Evolutionary conservation across 257 asterid genomes (phyloP), one percentile per base, ranked within the genome.

Genomic region (Scutellaria barbata): DNA sequence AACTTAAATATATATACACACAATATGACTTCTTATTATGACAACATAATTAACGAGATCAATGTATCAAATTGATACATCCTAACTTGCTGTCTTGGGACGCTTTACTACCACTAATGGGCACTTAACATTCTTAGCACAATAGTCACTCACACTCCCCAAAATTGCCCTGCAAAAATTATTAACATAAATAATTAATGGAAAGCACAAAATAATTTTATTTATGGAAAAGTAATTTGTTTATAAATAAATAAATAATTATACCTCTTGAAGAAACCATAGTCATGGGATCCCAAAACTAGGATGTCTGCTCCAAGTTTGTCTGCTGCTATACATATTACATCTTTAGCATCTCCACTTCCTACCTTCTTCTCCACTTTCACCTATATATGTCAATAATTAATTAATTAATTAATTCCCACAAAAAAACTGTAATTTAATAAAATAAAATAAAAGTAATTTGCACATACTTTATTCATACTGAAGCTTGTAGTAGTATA

Each of bases 181-280:
- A 30, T 50, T 16, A 11, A 4, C 35, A 30, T 2, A 30, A 2
- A 2, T 30, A 40, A 41, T 62, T n/a, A n/a, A n/a, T n/a, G n/a
- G 33, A 33, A 22, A 0, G 12, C 9, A 67, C 9, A 48, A 68
- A 12, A 52, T n/a, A 37, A 18, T 0, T 22, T 7, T 35, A 6
- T 30, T 16, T 4, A 12, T 4, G 10, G 33, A 1, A 11, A 35
- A 5, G 6, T 20, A 5, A 18, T 11, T 33, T n/a, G 4, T 4
- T 30, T 1, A 30, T 2, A 37, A 8, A 8, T 33, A 7, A 56
- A 9, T 18, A 20, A 33, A 42, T 18, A 58, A 41, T 11, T 3
- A 40, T 69, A 89, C 96, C 92, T 87, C 67, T 89, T 89, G 79
- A 89, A 79, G 81, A 85, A 80, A 63, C 96, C 95, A 71, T 87